Evolutionary conservation across 169 alveolate species (phyloP).

Genomic region (Eimeria sp.): DNA sequence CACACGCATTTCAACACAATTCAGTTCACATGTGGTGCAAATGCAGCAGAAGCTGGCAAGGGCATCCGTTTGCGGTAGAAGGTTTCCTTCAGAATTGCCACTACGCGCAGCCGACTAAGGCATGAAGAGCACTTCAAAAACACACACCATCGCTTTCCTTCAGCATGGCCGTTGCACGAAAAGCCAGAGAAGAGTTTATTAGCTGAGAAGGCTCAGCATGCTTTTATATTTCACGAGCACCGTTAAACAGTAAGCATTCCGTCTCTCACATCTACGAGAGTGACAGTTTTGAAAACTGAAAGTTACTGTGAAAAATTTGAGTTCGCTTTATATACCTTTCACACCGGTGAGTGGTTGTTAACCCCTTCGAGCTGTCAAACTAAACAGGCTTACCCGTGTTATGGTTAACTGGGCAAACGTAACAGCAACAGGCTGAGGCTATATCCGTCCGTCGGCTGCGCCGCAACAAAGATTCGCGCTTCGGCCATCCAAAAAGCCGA

Average conservation of each 20-base stretch:
- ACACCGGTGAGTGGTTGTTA: too few relatives aligned
- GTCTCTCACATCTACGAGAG: not conserved
- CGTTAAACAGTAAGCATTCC: not conserved
- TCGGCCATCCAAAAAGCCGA: not conserved
- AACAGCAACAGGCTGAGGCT: not conserved
- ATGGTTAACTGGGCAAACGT: not conserved
- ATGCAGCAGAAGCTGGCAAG: not conserved
- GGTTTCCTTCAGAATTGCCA: not conserved
- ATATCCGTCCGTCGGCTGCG: not conserved
- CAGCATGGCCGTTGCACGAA: not conserved
- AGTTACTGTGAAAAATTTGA: not conserved
- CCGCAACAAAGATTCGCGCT: too few relatives aligned
- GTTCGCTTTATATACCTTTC: not conserved
- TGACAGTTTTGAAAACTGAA: not conserved
- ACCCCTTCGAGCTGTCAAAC: not conserved
- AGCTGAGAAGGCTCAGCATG: not conserved
- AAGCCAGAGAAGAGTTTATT: not conserved
- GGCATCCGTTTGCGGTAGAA: not conserved
- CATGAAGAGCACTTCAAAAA: not conserved
- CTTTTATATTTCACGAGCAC: not conserved
- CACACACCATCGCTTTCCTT: not conserved
- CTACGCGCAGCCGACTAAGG: not conserved
- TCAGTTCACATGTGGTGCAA: not conserved
- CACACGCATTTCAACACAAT: not conserved
- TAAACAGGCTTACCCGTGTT: not conserved